These are phyloP conservation scores for Brettanomyces bruxellensis DNA, from an alignment of 805 yeast genomes.

Conservation along the genomic window DNA sequence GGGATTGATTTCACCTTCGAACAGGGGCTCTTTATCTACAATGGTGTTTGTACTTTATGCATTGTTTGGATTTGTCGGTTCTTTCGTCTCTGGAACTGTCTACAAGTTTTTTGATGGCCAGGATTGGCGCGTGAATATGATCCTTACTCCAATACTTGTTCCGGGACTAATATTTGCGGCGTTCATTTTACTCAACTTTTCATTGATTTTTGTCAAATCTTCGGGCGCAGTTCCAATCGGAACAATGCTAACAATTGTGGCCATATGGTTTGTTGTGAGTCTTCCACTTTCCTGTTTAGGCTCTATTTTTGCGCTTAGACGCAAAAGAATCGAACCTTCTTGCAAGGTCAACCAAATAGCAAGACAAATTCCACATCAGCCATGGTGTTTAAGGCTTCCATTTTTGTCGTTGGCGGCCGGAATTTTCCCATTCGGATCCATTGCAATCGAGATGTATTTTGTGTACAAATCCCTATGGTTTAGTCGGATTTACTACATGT, in stretches of 20 bases:
- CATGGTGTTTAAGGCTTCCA: constrained; percentile 64
- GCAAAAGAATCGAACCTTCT: constrained; percentile 37
- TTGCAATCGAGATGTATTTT: constrained; percentile 91
- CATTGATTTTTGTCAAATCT: constrained; percentile 66
- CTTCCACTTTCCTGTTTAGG: constrained; percentile 80
- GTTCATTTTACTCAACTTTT: constrained; percentile 69
- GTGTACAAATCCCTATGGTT: constrained; percentile 90
- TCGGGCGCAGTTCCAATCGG: constrained; percentile 95
- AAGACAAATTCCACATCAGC: constrained; percentile 90
- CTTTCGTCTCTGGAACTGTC: constrained; percentile 76
- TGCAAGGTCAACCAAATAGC: constrained; percentile 93
- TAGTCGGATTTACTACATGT: constrained; percentile 91
- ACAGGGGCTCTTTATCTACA: constrained; percentile 88
- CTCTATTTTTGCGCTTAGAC: constrained; percentile 69
- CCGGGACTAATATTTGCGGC: constrained; percentile 67
- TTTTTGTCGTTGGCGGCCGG: constrained; percentile 74
- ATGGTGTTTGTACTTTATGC: constrained; percentile 82
- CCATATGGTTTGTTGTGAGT: constrained; percentile 79
- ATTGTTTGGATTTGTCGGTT: constrained; percentile 70
- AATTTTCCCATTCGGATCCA: constrained; percentile 88
- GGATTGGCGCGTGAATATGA: constrained; percentile 79
- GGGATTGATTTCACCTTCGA: constrained; percentile 88
- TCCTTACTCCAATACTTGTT: constrained; percentile 73
- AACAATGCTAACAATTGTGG: constrained; percentile 71
- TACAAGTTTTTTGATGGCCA: constrained; percentile 91